phyloP scores from a whole-genome alignment of 495 filamentous ascomycete species.

The Daldinia decipiens region DNA sequence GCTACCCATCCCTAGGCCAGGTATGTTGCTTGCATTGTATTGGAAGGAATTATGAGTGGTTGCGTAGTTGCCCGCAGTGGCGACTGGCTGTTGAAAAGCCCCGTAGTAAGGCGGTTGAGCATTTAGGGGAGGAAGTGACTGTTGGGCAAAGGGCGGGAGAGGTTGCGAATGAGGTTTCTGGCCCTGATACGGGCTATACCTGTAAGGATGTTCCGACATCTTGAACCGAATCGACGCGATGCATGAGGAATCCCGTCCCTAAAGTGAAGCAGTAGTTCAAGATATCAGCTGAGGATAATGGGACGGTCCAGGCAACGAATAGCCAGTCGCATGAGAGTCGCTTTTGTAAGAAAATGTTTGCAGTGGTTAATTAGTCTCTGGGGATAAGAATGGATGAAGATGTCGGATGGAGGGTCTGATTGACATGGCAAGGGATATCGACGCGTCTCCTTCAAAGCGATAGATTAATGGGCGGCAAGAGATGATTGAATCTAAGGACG shows the following conservation, averaged over 20 bases:
- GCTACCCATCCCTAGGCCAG: conserved; percentile 52
- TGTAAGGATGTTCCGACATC: conserved; percentile 55
- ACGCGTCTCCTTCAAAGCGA: conserved; percentile 31
- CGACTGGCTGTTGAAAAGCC: conserved; percentile 21
- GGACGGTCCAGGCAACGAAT: background rate
- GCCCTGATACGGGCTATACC: conserved; percentile 49
- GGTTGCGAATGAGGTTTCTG: conserved; percentile 43
- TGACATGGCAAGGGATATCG: conserved; percentile 27
- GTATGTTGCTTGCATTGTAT: conserved; percentile 55
- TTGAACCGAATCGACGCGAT: conserved; percentile 19
- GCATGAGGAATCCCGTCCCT: conserved; percentile 25
- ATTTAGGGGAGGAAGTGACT: conserved; percentile 34
- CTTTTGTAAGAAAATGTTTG: background rate
- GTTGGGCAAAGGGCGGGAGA: conserved; percentile 37
- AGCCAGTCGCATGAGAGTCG: background rate
- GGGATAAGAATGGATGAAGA: conserved; percentile 8
- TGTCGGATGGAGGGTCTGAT: conserved; percentile 13
- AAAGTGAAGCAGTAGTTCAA: background rate
- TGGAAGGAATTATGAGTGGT: conserved; percentile 50
- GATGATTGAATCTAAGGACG: background rate
- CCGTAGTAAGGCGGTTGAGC: conserved; percentile 41
- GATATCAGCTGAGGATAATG: background rate
- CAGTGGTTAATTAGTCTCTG: conserved; percentile 17
- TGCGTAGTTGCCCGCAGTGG: conserved; percentile 36
- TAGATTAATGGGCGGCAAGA: conserved; percentile 7